Evolutionary conservation across 2,329 filamentous ascomycete genomes (phyloP), one percentile per base, ranked within the genome.

Genomic region (Calonectria montana): DNA sequence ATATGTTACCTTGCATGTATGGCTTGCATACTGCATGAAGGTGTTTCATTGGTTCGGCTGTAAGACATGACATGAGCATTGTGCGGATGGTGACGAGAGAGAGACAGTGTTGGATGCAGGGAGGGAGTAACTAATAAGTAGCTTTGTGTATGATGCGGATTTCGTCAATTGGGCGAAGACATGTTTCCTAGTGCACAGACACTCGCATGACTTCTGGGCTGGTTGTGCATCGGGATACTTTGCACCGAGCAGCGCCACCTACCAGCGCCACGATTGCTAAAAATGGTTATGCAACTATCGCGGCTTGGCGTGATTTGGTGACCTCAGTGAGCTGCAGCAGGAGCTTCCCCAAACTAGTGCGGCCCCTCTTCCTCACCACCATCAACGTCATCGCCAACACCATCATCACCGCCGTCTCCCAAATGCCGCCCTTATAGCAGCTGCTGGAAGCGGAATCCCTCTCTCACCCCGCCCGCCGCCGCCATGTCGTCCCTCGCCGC

Each of bases 401-500:
- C 43, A 23, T 2, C 35, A 23, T 35, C 53, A 1, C 18, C 7
- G 25, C n/a, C 29, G 29, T 37, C 53, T 4, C 37, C 39, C 39
- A 27, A 29, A 41, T 45, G 39, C 21, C 29, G 57, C 23, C 23
- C 37, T 62, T 62, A 62, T 62, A 62, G 39, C 57, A 35, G 31
- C 31, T 35, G 31, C 31, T 13, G 57, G 21, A 7, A 21, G 41
- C 8, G 37, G 25, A 7, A 10, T 23, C 9, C 57, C 57, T 18
- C 9, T 53, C 25, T n/a, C 57, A 62, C 57, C 39, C 57, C 57
- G 23, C 25, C 37, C 57, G 37, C 57, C 57, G 21, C 16, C 57
- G 25, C 23, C 57, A 16, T 31, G 39, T 84, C 84, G 83, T 83
- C 83, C 57, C 77, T 81, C 72, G 77, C 82, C 71, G 81, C 81